Base-by-base conservation (phyloP, 768 basidiomycete genomes). In the Tricholoma sp. region DNA sequence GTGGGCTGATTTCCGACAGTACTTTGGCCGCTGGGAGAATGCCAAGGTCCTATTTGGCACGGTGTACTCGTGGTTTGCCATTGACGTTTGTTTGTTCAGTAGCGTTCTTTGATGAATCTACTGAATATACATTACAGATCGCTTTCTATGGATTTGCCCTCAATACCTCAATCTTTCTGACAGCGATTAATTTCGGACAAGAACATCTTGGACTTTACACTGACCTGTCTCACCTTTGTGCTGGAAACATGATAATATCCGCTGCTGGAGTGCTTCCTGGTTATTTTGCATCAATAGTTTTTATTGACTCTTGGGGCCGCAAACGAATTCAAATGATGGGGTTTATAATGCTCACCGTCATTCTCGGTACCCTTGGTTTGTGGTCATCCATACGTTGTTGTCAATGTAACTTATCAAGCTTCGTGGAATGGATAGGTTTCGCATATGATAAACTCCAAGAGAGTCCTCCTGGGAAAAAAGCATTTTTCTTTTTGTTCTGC, bases 101-200 rank as follows among this genome's bases (percentile, higher is more conserved):
- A 48, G 2, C 18, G 50, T 52, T 32, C 34, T 55, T 49, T 37
- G 2, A 6, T n/a, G n/a, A 55, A 37, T 20, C 33, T 2, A n/a
- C 47, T 28, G 20, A 17, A 57, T 18, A 10, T 63, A 42, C 6
- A 44, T 15, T 51, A 60, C 20, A 89, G 83, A 83, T 94, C 55
- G 90, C 91, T 9, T 94, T 91, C 74, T 94, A 94, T 68, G 92
- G 91, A 52, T 80, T 95, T 36, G 87, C 90, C 55, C 80, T 96
- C 55, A 95, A 95, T 72, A 89, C 85, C 2, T 78, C 82, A 37
- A 83, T 85, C 66, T 87, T 95, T 59, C 76, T 94, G 51, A 69
- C 74, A 52, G 80, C 87, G 29, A 93, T 94, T 65, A 84, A 85
- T 39, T 91, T 88, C 66, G 91, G 90, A 8, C 54, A 9, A 59